phyloP scores from a whole-genome alignment of 306 rosid species.

The Oxytropis ochrocephala region DNA sequence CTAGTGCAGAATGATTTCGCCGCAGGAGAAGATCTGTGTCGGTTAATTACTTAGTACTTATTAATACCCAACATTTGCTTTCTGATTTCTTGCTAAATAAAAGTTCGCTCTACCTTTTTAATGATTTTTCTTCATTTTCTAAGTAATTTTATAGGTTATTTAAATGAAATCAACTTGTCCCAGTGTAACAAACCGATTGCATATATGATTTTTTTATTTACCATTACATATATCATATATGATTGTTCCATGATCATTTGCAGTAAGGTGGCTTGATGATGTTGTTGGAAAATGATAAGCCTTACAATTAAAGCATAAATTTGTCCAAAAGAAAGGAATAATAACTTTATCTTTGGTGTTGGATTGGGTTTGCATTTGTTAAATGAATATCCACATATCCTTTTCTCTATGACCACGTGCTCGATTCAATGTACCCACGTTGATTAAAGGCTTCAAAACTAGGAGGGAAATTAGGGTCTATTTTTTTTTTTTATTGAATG shows the following conservation, averaged over 20 bases:
- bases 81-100: neutral
- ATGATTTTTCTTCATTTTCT: neutral
- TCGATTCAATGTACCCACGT: constrained; percentile 16
- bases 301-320: constrained; percentile 8
- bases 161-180: neutral
- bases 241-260: neutral
- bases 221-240: too few species aligned
- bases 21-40: too few species aligned
- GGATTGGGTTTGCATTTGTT: neutral
- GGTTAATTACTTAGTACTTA: too few species aligned
- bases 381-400: neutral
- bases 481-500: too few species aligned
- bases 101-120: neutral
- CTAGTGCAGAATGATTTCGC: too few species aligned
- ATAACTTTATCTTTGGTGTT: neutral
- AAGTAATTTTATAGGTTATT: neutral
- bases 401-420: neutral
- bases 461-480: neutral
- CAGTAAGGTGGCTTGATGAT: neutral
- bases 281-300: constrained; percentile 9
- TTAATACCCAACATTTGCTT: neutral
- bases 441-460: neutral
- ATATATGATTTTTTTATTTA: too few species aligned
- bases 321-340: constrained; percentile 18
- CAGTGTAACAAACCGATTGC: neutral